These are phyloP conservation scores for Boletus fagicola DNA, from an alignment of 768 basidiomycete species.

Conservation along the genomic window DNA sequence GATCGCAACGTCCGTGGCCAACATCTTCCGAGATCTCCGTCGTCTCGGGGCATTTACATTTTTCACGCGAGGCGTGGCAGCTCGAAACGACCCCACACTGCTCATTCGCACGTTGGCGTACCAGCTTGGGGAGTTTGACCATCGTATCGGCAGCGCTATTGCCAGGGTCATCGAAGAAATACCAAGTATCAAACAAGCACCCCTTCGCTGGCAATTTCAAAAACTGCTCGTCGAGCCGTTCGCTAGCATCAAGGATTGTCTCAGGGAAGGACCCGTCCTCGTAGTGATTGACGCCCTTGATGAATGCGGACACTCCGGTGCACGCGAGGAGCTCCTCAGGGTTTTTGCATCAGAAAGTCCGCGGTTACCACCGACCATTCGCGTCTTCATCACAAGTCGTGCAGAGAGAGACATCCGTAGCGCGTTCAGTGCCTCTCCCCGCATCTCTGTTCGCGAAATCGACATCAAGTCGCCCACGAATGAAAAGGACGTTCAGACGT, in stretches of 20 bases:
- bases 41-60: constrained; percentile 38
- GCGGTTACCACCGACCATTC: constrained; percentile 23
- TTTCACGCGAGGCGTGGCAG: constrained; percentile 33
- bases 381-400: constrained; percentile 34
- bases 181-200: constrained; percentile 31
- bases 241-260: constrained; percentile 11
- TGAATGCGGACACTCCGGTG: constrained; percentile 28
- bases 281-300: constrained; percentile 38
- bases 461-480: constrained; percentile 29
- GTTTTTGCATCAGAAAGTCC: constrained; percentile 26
- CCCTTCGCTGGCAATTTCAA: constrained; percentile 33
- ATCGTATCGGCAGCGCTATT: constrained; percentile 29
- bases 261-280: constrained; percentile 28
- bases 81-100: constrained; percentile 28
- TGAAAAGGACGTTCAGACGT: constrained; percentile 26
- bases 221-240: constrained; percentile 35
- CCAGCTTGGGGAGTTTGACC: constrained; percentile 34
- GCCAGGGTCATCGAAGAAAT: constrained; percentile 23
- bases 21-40: constrained; percentile 30
- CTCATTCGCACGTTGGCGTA: constrained; percentile 37
- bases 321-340: constrained; percentile 30
- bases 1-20: constrained; percentile 35
- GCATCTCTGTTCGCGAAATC: constrained; percentile 22
- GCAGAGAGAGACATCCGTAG: constrained; percentile 30
- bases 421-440: constrained; percentile 7